A percentile compares a stretch with the other conserved stretches of the same genome.
Evolutionary conservation across 1,284 basidiomycete genomes (phyloP).

Genomic region (Athelia sp.): DNA sequence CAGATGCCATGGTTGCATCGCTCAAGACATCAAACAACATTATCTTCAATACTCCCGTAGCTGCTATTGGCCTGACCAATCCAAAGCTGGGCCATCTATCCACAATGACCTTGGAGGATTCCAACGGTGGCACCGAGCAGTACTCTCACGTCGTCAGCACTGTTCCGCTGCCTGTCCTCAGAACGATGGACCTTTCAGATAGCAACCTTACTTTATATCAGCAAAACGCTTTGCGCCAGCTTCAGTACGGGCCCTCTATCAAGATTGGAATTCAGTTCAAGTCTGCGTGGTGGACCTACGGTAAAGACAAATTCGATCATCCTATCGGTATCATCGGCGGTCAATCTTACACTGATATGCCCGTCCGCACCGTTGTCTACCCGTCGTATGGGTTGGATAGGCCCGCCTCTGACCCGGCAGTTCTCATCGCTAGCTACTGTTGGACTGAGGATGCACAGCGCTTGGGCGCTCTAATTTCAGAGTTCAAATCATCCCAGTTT

Average conservation of each 20-base stretch:
- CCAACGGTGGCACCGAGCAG: not conserved
- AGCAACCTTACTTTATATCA: conserved; percentile 18
- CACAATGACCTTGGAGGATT: conserved; percentile 1
- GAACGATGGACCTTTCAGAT: conserved; percentile 19
- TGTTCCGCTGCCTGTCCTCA: conserved; percentile 20
- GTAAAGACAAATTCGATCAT: conserved; percentile 6
- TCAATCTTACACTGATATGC: conserved; percentile 22
- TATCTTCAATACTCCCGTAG: no score
- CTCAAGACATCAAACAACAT: conserved; percentile 1
- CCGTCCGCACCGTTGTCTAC: conserved; percentile 25
- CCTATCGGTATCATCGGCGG: conserved; percentile 16
- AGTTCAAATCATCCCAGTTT: not conserved
- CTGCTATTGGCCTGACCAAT: not conserved
- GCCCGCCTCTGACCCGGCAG: conserved; percentile 2
- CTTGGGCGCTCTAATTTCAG: conserved; percentile 5
- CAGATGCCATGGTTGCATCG: conserved; percentile 9
- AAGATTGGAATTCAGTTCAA: conserved; percentile 30
- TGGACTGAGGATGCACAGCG: conserved; percentile 14
- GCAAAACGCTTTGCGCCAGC: conserved; percentile 20
- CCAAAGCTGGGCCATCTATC: conserved; percentile 8
- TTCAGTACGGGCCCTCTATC: conserved; percentile 22
- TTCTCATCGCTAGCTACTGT: conserved; percentile 15
- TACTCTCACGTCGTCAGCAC: conserved; percentile 27
- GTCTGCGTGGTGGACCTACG: conserved; percentile 23
- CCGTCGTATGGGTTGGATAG: conserved; percentile 17